These are phyloP conservation scores for Phytophthora nicotianae DNA, from an alignment of 352 stramenopile species.

Conservation along the genomic window DNA sequence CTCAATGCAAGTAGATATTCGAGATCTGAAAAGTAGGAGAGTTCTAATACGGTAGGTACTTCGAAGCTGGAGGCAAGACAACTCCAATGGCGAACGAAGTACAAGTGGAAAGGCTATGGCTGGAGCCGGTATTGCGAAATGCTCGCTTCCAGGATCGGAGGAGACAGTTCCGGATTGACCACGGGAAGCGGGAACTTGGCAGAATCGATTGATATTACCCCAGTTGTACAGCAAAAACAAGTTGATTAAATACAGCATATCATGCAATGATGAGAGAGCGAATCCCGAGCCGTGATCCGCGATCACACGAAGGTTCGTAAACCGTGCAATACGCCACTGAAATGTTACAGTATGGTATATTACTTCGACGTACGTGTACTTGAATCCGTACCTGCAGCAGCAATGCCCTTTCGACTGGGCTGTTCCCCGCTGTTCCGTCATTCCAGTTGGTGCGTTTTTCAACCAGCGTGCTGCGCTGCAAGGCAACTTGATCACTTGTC, in stretches of 20 bases:
- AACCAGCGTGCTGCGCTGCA: background rate
- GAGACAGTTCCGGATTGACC: conserved; percentile 8
- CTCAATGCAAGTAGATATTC: no score
- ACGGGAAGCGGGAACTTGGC: conserved; percentile 13
- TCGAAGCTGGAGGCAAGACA: background rate
- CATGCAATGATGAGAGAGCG: background rate
- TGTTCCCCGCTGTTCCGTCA: background rate
- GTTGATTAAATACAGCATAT: background rate
- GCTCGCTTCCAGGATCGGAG: conserved; percentile 4
- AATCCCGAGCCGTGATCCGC: background rate
- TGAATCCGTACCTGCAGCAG: background rate
- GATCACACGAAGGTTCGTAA: background rate
- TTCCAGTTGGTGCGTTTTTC: conserved; percentile 4
- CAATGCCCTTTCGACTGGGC: background rate
- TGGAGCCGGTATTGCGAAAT: conserved; percentile 12
- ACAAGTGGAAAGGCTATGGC: conserved; percentile 1
- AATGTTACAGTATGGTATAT: background rate
- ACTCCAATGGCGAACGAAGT: background rate
- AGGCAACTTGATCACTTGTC: conserved; percentile 8
- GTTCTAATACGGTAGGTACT: background rate
- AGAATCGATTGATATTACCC: background rate
- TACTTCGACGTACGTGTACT: background rate
- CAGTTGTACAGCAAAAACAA: background rate
- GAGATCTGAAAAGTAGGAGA: no score
- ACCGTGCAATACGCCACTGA: background rate